Percentiles rank a stretch among this genome's conserved stretches.
Evolutionary conservation across 345 rosid species (phyloP).

Genomic region (Physaria fendleri): DNA sequence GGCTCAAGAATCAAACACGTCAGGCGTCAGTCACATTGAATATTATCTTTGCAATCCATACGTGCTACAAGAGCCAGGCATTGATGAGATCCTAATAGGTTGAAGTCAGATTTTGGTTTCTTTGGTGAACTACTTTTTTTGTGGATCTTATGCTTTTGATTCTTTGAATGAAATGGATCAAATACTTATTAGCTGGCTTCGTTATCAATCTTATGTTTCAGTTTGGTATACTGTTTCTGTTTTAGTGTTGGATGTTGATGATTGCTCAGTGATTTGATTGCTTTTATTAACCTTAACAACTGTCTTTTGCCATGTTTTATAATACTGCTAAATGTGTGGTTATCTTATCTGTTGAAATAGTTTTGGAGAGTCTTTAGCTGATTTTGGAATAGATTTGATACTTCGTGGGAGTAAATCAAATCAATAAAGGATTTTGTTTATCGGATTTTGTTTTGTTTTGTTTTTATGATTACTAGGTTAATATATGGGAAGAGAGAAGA

Average conservation of each 20-base stretch:
- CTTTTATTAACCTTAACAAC: not conserved
- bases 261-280: not conserved
- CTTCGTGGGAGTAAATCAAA: not conserved
- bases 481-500: slow-evolving; percentile 91
- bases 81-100: too few relatives aligned
- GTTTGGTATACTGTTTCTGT: not conserved
- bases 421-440: not conserved
- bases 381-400: not conserved
- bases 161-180: not conserved
- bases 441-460: too few relatives aligned
- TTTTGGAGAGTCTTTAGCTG: not conserved
- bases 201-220: not conserved
- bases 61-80: too few relatives aligned
- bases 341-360: not conserved
- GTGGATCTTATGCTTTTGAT: not conserved
- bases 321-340: not conserved
- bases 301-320: not conserved
- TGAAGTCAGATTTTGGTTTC: not conserved
- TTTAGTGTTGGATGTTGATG: not conserved
- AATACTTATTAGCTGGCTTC: not conserved
- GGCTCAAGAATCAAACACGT: too few relatives aligned
- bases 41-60: too few relatives aligned
- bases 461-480: slow-evolving; percentile 38
- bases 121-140: not conserved
- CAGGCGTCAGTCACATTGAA: too few relatives aligned